phyloP scores from a whole-genome alignment of 2,329 filamentous ascomycete genomes.

The Colletotrichum sp. region DNA sequence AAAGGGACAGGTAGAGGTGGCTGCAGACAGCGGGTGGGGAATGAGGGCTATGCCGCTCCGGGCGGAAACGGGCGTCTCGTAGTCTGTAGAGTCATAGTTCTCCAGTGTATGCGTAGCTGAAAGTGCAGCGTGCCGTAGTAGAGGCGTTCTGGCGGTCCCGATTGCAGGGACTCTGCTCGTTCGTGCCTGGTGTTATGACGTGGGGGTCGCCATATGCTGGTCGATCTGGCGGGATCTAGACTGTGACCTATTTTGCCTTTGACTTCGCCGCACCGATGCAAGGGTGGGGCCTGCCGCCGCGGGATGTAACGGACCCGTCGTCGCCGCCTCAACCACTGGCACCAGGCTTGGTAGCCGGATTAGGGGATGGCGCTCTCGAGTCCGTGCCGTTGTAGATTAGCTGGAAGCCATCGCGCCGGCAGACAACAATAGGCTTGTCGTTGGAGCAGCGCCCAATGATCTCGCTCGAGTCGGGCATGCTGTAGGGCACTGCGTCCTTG shows the following conservation, averaged over 20 bases:
- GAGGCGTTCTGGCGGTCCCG: neutral
- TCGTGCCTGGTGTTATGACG: constrained; percentile 15
- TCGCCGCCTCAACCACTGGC: constrained; percentile 3
- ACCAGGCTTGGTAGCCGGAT: constrained; percentile 3
- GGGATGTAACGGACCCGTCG: constrained; percentile 2
- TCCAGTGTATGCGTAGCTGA: neutral
- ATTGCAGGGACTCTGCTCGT: constrained; percentile 18
- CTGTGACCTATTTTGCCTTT: constrained; percentile 6
- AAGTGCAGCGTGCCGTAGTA: neutral
- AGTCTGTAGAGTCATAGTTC: neutral
- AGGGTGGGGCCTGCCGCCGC: constrained; percentile 10
- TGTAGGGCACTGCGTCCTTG: constrained; percentile 34
- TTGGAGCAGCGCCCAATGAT: constrained; percentile 40
- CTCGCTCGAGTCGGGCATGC: constrained; percentile 35
- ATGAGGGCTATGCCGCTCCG: constrained; percentile 4
- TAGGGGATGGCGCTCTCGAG: constrained; percentile 9
- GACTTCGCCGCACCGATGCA: constrained; percentile 20
- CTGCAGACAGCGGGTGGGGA: neutral
- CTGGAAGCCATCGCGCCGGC: constrained; percentile 37
- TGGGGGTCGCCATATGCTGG: neutral
- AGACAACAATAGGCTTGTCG: constrained; percentile 43
- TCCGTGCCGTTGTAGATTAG: constrained; percentile 29
- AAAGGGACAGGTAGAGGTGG: neutral
- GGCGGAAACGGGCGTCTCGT: neutral
- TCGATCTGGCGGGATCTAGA: constrained; percentile 12